Evolutionary conservation across 2,329 filamentous ascomycete species (phyloP).

Genomic region (Sclerotinia minor): DNA sequence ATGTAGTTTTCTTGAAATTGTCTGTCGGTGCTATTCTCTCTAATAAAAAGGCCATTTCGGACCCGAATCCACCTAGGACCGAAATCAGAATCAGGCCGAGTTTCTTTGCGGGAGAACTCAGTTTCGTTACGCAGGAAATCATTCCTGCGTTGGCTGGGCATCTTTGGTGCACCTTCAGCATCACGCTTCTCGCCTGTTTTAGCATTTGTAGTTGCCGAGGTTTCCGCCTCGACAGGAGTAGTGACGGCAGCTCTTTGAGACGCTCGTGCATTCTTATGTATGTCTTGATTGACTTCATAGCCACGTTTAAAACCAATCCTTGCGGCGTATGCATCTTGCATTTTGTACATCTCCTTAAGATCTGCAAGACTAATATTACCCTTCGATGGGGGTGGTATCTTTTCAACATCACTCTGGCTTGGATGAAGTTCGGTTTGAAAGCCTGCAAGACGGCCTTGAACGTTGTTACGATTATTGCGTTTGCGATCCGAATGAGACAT

Average conservation of each 20-base stretch:
- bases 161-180: not conserved
- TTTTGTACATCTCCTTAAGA: not conserved
- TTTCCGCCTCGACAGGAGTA: not conserved
- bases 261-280: constrained; percentile 9
- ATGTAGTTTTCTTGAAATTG: too few species aligned
- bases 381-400: not conserved
- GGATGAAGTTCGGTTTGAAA: constrained; percentile 20
- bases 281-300: constrained; percentile 7
- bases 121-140: not conserved
- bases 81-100: not conserved
- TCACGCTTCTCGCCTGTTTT: constrained; percentile 16
- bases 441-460: constrained; percentile 7
- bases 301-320: too few species aligned
- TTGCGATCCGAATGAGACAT: constrained; percentile 23
- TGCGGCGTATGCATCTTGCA: constrained; percentile 19
- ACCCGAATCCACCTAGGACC: not conserved
- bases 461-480: constrained; percentile 2
- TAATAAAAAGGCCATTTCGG: constrained; percentile 3
- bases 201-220: not conserved
- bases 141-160: not conserved
- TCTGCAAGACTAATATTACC: too few species aligned
- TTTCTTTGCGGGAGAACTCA: too few species aligned
- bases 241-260: not conserved
- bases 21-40: not conserved
- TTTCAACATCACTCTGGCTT: not conserved